Conservation (phyloP, 23 red algal species). For the Gracilariopsis chorda region DNA sequence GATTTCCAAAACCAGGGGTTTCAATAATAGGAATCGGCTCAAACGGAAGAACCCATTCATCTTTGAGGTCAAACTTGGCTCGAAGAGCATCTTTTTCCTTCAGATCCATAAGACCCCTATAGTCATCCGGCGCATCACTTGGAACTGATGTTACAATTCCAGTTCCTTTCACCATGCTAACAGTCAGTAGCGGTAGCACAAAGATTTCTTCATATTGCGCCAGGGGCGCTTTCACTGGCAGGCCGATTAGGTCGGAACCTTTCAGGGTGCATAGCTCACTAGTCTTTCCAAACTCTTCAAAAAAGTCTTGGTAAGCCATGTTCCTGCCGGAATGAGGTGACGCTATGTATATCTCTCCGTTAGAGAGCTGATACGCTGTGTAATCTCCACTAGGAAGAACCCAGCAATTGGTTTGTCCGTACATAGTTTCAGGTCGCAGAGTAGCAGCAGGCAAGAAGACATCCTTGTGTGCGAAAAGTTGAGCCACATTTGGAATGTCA, state of each 20-base stretch:
- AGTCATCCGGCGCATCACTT: slow-evolving; percentile 97
- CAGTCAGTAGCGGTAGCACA: slow-evolving; percentile 89
- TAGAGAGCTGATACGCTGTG: slow-evolving; percentile 66
- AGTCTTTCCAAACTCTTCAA: slow-evolving; percentile 63
- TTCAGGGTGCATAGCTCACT: slow-evolving; percentile 45
- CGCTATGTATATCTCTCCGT: slow-evolving; percentile 75
- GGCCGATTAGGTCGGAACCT: slow-evolving; percentile 82
- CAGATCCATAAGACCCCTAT: slow-evolving; percentile 93
- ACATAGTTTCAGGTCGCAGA: slow-evolving; percentile 97
- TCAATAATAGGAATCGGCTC: slow-evolving; percentile 93
- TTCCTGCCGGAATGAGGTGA: slow-evolving; percentile 82
- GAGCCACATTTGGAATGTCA: slow-evolving; percentile 12
- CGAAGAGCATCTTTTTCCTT: slow-evolving; percentile 92
- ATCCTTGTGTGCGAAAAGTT: slow-evolving; percentile 21
- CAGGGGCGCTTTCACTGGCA: slow-evolving; percentile 75
- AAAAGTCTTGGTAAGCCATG: slow-evolving; percentile 89
- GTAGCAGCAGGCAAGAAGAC: slow-evolving; percentile 94
- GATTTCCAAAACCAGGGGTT: slow-evolving; percentile 84
- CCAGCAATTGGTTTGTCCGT: slow-evolving; percentile 98
- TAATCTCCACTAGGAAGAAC: slow-evolving; percentile 88
- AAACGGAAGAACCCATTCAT: slow-evolving; percentile 93
- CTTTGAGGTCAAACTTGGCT: slow-evolving; percentile 82
- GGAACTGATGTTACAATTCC: slow-evolving; percentile 97
- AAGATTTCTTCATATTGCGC: slow-evolving; percentile 67
- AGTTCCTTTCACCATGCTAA: slow-evolving; percentile 92